Evolutionary conservation across 176 grass and related monocot genomes (phyloP).

Genomic region (Thalia dealbata): DNA sequence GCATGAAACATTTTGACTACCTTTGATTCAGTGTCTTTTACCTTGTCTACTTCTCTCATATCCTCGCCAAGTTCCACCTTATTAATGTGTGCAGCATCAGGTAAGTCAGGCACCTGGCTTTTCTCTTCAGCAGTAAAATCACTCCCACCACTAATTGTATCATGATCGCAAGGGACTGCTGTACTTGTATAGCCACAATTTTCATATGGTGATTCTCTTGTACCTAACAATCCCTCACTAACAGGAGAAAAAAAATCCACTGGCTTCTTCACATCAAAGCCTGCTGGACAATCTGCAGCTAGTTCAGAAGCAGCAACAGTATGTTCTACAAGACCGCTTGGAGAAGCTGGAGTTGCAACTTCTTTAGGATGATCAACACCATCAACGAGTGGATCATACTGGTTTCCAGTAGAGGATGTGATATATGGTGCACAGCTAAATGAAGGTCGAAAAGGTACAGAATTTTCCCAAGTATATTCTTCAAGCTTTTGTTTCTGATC

Average conservation of each 20-base stretch:
- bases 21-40: conserved; percentile 1
- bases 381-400: conserved; percentile 45
- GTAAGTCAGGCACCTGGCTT: not conserved
- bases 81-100: not conserved
- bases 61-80: not conserved
- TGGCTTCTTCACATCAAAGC: conserved; percentile 14
- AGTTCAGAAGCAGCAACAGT: conserved; percentile 18
- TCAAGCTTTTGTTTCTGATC: conserved; percentile 25
- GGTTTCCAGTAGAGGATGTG: conserved; percentile 23
- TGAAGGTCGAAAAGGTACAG: conserved; percentile 62
- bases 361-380: conserved; percentile 27
- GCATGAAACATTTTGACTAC: conserved; percentile 19
- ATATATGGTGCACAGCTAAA: conserved; percentile 25
- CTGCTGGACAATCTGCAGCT: conserved; percentile 5
- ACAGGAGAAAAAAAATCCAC: not conserved
- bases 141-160: not conserved
- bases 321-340: conserved; percentile 15
- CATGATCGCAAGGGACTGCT: not conserved
- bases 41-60: conserved; percentile 5
- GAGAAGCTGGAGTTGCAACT: conserved; percentile 25
- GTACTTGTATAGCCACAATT: conserved; percentile 17
- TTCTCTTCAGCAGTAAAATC: conserved; percentile 25
- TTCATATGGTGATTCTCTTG: conserved; percentile 24
- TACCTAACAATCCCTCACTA: conserved; percentile 13
- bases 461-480: conserved; percentile 46